Conservation (phyloP, 2,329 filamentous ascomycete genomes). For the Hypoxylon sp. region DNA sequence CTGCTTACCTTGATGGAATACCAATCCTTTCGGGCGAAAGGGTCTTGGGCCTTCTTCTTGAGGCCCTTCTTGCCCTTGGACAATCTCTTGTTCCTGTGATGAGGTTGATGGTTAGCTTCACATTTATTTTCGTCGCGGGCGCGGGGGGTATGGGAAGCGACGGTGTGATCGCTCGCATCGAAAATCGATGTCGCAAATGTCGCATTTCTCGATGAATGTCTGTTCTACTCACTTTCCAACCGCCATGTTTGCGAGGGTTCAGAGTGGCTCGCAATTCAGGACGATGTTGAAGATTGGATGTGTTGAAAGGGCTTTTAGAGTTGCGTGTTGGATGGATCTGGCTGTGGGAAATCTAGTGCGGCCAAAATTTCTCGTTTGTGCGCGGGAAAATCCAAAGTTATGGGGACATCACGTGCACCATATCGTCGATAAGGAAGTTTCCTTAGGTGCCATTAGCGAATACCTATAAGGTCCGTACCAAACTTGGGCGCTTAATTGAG, state of each 20-base stretch:
- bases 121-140: slow-evolving; percentile 30
- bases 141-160: slow-evolving; percentile 43
- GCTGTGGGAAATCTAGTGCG: slow-evolving; percentile 49
- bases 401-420: slow-evolving; percentile 38
- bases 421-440: slow-evolving; percentile 38
- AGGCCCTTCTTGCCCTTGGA: slow-evolving; percentile 99
- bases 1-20: slow-evolving; percentile 89
- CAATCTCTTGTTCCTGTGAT: slow-evolving; percentile 96
- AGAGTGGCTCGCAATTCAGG: slow-evolving; percentile 54
- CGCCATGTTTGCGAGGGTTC: slow-evolving; percentile 78
- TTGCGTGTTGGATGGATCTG: slow-evolving; percentile 51
- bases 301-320: slow-evolving; percentile 48
- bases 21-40: slow-evolving; percentile 99
- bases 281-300: slow-evolving; percentile 50
- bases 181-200: slow-evolving; percentile 33
- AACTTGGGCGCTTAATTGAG: not conserved
- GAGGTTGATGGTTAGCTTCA: slow-evolving; percentile 49
- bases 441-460: slow-evolving; percentile 1
- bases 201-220: slow-evolving; percentile 34
- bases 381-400: slow-evolving; percentile 46
- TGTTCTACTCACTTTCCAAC: slow-evolving; percentile 77
- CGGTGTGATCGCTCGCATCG: slow-evolving; percentile 24
- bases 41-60: slow-evolving; percentile 99
- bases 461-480: not conserved
- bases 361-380: slow-evolving; percentile 52